phyloP scores from a whole-genome alignment of 345 rosid genomes.

The Adansonia digitata region DNA sequence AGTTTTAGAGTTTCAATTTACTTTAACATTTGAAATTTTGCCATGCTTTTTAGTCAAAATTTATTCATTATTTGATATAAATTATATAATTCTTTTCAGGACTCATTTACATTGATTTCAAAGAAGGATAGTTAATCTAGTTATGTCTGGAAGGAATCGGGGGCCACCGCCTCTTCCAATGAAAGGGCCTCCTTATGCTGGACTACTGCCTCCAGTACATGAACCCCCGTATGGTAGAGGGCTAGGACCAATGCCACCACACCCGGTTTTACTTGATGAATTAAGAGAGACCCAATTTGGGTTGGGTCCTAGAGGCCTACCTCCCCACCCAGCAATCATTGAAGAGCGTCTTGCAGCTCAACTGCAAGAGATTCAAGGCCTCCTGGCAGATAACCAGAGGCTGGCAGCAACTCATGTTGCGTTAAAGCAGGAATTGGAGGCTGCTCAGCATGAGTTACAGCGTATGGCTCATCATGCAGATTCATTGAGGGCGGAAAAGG shows the following conservation, averaged over 20 bases:
- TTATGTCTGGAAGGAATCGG: conserved; percentile 54
- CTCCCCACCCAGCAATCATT: conserved; percentile 56
- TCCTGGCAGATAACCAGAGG: conserved; percentile 79
- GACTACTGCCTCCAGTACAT: conserved; percentile 45
- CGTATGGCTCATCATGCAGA: conserved; percentile 59
- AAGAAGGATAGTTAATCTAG: conserved; percentile 1
- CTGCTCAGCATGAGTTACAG: conserved; percentile 72
- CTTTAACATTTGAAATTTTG: background rate
- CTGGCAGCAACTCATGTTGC: conserved; percentile 92
- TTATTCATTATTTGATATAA: background rate
- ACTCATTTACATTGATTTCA: background rate
- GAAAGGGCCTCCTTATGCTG: conserved; percentile 43
- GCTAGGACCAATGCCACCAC: conserved; percentile 47
- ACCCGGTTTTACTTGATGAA: conserved; percentile 57
- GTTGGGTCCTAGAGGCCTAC: conserved; percentile 55
- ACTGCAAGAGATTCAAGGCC: conserved; percentile 77
- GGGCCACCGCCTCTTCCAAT: conserved; percentile 35
- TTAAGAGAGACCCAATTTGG: conserved; percentile 56
- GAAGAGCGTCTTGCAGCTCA: conserved; percentile 79
- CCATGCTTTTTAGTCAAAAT: background rate
- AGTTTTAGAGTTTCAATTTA: background rate
- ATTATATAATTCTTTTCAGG: background rate
- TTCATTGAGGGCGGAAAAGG: conserved; percentile 65
- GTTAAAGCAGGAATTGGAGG: conserved; percentile 87
- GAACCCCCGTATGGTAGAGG: conserved; percentile 54